Base-by-base conservation (phyloP, 257 asterid species). In the Lavandula angustifolia region DNA sequence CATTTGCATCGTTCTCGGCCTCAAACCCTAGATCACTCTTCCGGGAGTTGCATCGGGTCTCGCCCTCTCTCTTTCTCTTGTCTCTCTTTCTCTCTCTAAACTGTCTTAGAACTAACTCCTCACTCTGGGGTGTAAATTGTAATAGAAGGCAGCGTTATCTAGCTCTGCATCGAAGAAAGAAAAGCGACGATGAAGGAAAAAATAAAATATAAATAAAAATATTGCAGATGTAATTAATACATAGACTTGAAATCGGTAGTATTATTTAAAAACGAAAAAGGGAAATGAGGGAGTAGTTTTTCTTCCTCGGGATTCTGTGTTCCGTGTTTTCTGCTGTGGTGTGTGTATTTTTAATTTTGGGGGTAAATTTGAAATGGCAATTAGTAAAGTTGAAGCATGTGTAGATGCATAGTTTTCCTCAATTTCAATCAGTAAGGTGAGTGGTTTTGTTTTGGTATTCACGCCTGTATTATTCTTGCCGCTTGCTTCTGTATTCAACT, bases 371-470 rank as follows among this genome's bases (percentile, higher is more conserved):
- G 66, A 69, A 64, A 18, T 33, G 47, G 64, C 32, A 5, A 66
- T 60, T 52, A 70, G 66, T 56, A 34, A 55, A 52, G 54, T 5
- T 54, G 70, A 14, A 55, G 59, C 92, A 82, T 81, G 92, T 89
- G 96, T 76, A 66, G 13, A 34, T 84, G 95, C 92, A 78, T 89
- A 60, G 95, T 81, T 89, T 89, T 89, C 84, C 85, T 64, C 87
- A 78, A 80, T 44, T n/a, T 41, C 75, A 75, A 75, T 73, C 78
- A 85, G 67, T 76, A 51, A 49, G 69, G 69, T 63, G 47, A 49
- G 60, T 82, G 89, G 81, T 74, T 70, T 76, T 72, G 81, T 82
- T 75, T 82, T 56, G 96, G 81, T 76, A 65, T 11, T 46, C 53
- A 88, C 31, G 78, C 76, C 52, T 13, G 18, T 66, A 48, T 71